Percentiles rank a stretch among this genome's conserved stretches.
These are phyloP conservation scores for Hawksworthiomyces lignivorus DNA, from an alignment of 2,329 filamentous ascomycete genomes.

Conservation along the genomic window DNA sequence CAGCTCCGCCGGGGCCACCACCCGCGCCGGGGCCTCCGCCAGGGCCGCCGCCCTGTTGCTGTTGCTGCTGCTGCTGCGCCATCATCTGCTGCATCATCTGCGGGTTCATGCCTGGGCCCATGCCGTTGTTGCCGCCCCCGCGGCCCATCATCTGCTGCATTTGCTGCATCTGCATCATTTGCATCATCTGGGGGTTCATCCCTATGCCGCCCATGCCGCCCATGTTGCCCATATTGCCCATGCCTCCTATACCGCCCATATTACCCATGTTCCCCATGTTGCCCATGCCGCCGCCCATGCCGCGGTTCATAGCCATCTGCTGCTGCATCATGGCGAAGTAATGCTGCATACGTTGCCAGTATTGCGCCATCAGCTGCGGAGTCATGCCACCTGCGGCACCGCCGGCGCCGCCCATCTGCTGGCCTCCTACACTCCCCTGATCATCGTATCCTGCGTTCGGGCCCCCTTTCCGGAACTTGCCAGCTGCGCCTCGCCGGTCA, in stretches of 20 bases:
- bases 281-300: conserved; percentile 43
- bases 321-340: conserved; percentile 95
- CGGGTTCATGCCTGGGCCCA: conserved; percentile 36
- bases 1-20: conserved; percentile 23
- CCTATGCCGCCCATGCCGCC: conserved; percentile 15
- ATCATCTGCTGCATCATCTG: conserved; percentile 53
- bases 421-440: conserved; percentile 23
- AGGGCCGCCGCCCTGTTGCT: conserved; percentile 12
- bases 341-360: conserved; percentile 97
- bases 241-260: conserved; percentile 46
- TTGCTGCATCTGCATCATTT: conserved; percentile 66
- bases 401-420: conserved; percentile 28
- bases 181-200: conserved; percentile 70
- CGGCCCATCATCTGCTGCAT: conserved; percentile 40
- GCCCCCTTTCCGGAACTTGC: conserved; percentile 50
- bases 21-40: conserved; percentile 19
- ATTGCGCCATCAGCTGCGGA: conserved; percentile 95
- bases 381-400: conserved; percentile 61
- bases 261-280: background rate
- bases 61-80: conserved; percentile 19
- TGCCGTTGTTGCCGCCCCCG: conserved; percentile 27
- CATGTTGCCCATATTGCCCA: conserved; percentile 48
- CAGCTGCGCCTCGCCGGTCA: conserved; percentile 40
- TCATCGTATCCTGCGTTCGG: conserved; percentile 26
- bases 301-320: conserved; percentile 76